phyloP scores from a whole-genome alignment of 208 protist species.

The Endotrypanum monterogeii region DNA sequence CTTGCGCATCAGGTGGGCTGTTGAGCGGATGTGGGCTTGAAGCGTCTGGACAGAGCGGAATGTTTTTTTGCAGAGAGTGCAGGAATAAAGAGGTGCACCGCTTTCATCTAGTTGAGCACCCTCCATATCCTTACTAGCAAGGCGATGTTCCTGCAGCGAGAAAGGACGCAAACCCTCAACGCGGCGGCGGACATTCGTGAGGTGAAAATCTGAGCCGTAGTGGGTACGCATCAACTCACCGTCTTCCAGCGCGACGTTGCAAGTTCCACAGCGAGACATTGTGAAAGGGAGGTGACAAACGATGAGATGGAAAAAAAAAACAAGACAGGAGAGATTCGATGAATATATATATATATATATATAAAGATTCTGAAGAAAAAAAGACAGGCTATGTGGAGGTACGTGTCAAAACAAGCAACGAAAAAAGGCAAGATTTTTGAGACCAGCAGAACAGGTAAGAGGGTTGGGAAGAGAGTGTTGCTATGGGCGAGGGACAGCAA shows the following conservation, averaged over 20 bases:
- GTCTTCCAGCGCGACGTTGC: slow-evolving; percentile 59
- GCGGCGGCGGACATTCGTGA: slow-evolving; percentile 83
- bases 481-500: too few relatives aligned
- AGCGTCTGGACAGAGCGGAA: slow-evolving; percentile 91
- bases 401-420: too few relatives aligned
- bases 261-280: slow-evolving; percentile 81
- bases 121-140: slow-evolving; percentile 23
- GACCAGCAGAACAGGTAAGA: too few relatives aligned
- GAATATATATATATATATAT: too few relatives aligned
- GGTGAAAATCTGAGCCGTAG: slow-evolving; percentile 81
- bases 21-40: slow-evolving; percentile 90
- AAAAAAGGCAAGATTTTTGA: too few relatives aligned
- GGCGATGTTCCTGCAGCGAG: slow-evolving; percentile 60
- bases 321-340: too few relatives aligned
- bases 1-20: slow-evolving; percentile 90
- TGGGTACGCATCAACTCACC: slow-evolving; percentile 60
- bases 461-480: too few relatives aligned
- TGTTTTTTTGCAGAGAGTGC: slow-evolving; percentile 91
- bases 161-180: slow-evolving; percentile 81
- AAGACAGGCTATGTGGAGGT: too few relatives aligned
- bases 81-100: slow-evolving; percentile 69
- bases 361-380: too few relatives aligned
- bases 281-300: background rate
- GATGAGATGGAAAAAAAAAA: background rate
- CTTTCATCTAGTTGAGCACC: slow-evolving; percentile 34